Evolutionary conservation across 768 basidiomycete genomes (phyloP).

Genomic region (Hygrophoropsis aurantiaca): DNA sequence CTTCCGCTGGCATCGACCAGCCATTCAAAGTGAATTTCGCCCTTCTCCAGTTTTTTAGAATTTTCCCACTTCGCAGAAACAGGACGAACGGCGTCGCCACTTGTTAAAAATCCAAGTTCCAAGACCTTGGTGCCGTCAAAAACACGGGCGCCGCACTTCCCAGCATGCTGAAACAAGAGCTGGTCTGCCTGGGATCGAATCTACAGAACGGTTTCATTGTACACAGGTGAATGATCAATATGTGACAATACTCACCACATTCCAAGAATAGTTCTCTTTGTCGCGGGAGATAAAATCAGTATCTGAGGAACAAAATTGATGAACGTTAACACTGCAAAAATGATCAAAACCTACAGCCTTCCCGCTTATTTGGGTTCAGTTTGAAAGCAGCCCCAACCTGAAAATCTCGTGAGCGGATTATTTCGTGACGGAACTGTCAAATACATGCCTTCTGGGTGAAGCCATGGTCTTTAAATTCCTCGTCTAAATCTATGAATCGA

Average conservation of each 20-base stretch:
- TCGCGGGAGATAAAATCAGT: conserved; percentile 57
- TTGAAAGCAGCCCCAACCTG: conserved; percentile 66
- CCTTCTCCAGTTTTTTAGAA: conserved; percentile 27
- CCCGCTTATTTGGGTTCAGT: conserved; percentile 51
- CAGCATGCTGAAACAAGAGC: conserved; percentile 56
- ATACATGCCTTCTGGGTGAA: conserved; percentile 46
- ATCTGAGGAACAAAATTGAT: conserved; percentile 35
- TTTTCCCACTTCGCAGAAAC: conserved; percentile 36
- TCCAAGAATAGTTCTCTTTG: conserved; percentile 53
- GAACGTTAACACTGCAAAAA: too few species aligned
- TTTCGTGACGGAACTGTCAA: conserved; percentile 18
- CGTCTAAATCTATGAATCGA: conserved; percentile 48
- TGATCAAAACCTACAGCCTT: conserved; percentile 50
- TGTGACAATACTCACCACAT: conserved; percentile 48
- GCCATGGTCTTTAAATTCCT: conserved; percentile 40
- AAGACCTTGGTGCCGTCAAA: conserved; percentile 48
- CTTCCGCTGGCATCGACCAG: conserved; percentile 76
- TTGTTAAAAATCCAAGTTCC: conserved; percentile 42
- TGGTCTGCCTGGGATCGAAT: conserved; percentile 59
- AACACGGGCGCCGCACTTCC: conserved; percentile 44
- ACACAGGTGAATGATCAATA: neutral
- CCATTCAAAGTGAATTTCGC: conserved; percentile 62
- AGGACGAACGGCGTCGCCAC: conserved; percentile 30
- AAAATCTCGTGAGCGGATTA: too few species aligned
- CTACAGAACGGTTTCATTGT: conserved; percentile 27